Evolutionary conservation across 352 stramenopile genomes (phyloP), one percentile per base, ranked within the genome.

Genomic region (Pythium sukuiense): DNA sequence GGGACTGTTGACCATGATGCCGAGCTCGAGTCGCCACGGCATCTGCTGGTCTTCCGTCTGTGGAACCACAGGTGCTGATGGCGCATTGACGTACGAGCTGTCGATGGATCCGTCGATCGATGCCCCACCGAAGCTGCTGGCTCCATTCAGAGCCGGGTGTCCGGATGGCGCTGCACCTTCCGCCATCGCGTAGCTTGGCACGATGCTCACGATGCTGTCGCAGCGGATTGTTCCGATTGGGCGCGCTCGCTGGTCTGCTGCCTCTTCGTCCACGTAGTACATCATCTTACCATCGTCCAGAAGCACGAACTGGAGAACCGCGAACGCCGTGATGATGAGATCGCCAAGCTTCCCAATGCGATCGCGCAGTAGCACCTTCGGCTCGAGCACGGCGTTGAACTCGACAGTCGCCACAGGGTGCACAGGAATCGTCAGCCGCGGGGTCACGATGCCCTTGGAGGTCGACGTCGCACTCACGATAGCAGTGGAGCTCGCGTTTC

Each of bases 181-280:
- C n/a, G 80, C 76, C 0, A 76, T 81, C 13, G 88, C 62, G 13
- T 88, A 80, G 66, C 85, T 92, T 6, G 83, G 80, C 3, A 91
- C 71, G 50, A 96, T 92, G 48, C 79, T 90, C 30, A 93, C 76
- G 59, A 96, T 93, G 50, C 76, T 84, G 41, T 93, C 84, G 64
- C 88, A 96, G 9, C 86, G 88, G 27, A 96, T 67, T 9, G 77
- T 90, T 13, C 84, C 86, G 29, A 96, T 90, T n/a, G 85, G 82
- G 33, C 84, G 82, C 18, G 73, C 81, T 3, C 80, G 83, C 39
- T 77, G 86, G 29, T 77, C 73, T 8, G 81, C 85, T 33, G 76
- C 81, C 13, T 79, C 69, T 35, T 70, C 72, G 32, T 87, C 81
- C 14, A 83, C 66, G 69, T 90, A 95, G 53, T 94, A 90, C 76